Conservation (phyloP, 1,284 basidiomycete genomes). For the Moniliophthora roreri region DNA sequence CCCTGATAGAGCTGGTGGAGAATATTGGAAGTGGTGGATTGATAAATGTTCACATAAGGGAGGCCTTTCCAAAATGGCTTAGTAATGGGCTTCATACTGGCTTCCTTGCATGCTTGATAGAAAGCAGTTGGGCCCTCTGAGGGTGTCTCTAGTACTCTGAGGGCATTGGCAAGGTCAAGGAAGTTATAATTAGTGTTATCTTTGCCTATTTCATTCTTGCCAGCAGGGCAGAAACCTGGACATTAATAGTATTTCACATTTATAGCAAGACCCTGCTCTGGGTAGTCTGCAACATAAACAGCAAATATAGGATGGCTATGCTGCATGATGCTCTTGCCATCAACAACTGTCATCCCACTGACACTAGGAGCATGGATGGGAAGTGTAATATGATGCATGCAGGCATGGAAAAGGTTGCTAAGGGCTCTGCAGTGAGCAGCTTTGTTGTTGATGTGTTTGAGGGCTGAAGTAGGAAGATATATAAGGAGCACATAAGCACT, state of each 20-base stretch:
- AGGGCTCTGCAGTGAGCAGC: slow-evolving; percentile 25
- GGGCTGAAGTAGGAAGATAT: slow-evolving; percentile 34
- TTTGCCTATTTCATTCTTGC: background rate
- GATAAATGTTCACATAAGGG: background rate
- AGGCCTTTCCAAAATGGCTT: background rate
- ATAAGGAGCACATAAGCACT: slow-evolving; percentile 35
- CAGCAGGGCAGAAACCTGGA: background rate
- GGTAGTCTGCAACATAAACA: slow-evolving; percentile 12
- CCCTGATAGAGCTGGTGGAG: background rate
- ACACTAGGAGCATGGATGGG: slow-evolving; percentile 22
- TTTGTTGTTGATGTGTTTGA: slow-evolving; percentile 30
- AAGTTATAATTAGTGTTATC: background rate
- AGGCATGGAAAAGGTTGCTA: slow-evolving; percentile 38
- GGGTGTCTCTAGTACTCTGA: background rate
- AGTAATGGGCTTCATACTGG: background rate
- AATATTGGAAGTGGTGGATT: background rate
- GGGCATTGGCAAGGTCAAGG: background rate
- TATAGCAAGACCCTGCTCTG: slow-evolving; percentile 9
- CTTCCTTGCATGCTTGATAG: background rate
- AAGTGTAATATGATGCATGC: slow-evolving; percentile 25
- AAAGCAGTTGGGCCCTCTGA: background rate
- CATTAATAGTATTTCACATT: background rate
- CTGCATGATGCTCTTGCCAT: slow-evolving; percentile 17
- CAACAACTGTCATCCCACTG: slow-evolving; percentile 22
- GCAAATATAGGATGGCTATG: slow-evolving; percentile 22